A percentile compares a stretch with the other conserved stretches of the same genome.
Conservation (phyloP, 257 asterid species). For the Solanum appendiculatum region DNA sequence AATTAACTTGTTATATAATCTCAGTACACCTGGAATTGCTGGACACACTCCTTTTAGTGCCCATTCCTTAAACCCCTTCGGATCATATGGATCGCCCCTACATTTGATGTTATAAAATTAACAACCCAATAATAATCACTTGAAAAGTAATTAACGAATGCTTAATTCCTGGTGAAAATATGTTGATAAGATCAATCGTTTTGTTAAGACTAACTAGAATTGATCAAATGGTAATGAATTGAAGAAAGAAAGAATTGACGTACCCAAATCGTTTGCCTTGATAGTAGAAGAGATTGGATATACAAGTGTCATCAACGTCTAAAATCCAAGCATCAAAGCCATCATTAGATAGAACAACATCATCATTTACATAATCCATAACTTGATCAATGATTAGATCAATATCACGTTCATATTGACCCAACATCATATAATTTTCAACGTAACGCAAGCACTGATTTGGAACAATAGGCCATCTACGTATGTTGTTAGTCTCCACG, state of each 20-base stretch:
- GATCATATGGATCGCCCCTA: constrained; percentile 57
- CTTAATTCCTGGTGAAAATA: too few relatives aligned
- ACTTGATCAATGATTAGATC: not conserved
- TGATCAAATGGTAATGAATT: not conserved
- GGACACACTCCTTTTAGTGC: constrained; percentile 35
- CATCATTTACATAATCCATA: constrained; percentile 14
- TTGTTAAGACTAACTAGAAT: not conserved
- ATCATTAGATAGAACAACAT: constrained; percentile 15
- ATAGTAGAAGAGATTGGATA: constrained; percentile 49
- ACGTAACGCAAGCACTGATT: not conserved
- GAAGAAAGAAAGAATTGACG: not conserved
- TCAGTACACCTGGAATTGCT: constrained; percentile 36
- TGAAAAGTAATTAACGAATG: too few relatives aligned
- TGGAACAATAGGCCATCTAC: constrained; percentile 54
- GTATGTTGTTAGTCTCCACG: constrained; percentile 60
- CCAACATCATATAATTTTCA: constrained; percentile 32
- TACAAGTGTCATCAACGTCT: constrained; percentile 59
- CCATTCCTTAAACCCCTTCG: constrained; percentile 44
- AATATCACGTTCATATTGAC: constrained; percentile 41
- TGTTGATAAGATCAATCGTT: too few relatives aligned
- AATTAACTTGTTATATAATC: constrained; percentile 33
- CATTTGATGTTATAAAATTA: not conserved
- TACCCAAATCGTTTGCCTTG: constrained; percentile 34
- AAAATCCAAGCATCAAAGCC: constrained; percentile 59
- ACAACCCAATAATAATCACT: too few relatives aligned